Conservation (phyloP, 1,139 yeast genomes). For the Fermentozyma sake region DNA sequence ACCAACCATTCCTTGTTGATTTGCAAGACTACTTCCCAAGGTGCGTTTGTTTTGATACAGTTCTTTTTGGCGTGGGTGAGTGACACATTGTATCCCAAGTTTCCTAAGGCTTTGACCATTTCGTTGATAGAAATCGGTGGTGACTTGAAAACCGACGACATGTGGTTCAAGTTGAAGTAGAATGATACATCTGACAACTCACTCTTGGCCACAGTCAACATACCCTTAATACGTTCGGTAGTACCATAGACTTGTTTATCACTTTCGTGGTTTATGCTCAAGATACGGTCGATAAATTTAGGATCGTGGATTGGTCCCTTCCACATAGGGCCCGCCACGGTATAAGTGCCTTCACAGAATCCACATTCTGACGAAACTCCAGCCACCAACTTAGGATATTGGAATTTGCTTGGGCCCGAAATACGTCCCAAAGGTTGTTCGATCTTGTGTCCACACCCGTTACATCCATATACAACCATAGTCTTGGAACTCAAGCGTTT, state of each 20-base stretch:
- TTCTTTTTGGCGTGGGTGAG: constrained; percentile 87
- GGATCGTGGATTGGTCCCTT: constrained; percentile 70
- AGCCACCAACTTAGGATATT: constrained; percentile 26
- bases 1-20: constrained; percentile 66
- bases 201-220: constrained; percentile 76
- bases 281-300: constrained; percentile 60
- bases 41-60: constrained; percentile 85
- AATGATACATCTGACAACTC: constrained; percentile 68
- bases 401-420: constrained; percentile 22
- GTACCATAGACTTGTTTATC: constrained; percentile 67
- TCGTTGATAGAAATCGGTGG: constrained; percentile 78
- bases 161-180: constrained; percentile 74
- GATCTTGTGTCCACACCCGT: constrained; percentile 75
- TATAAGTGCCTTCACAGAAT: constrained; percentile 66
- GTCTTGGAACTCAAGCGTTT: constrained; percentile 70
- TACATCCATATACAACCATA: constrained; percentile 77
- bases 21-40: constrained; percentile 74
- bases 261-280: constrained; percentile 47
- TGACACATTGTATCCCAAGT: constrained; percentile 75
- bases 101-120: constrained; percentile 78
- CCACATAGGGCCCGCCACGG: constrained; percentile 97
- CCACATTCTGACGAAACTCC: constrained; percentile 37
- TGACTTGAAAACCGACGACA: constrained; percentile 71
- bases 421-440: constrained; percentile 73
- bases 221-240: constrained; percentile 79